A percentile compares a stretch with the other conserved stretches of the same genome.
These are phyloP conservation scores for Trichosporon coremiiforme DNA, from an alignment of 1,284 basidiomycete genomes.

Conservation along the genomic window DNA sequence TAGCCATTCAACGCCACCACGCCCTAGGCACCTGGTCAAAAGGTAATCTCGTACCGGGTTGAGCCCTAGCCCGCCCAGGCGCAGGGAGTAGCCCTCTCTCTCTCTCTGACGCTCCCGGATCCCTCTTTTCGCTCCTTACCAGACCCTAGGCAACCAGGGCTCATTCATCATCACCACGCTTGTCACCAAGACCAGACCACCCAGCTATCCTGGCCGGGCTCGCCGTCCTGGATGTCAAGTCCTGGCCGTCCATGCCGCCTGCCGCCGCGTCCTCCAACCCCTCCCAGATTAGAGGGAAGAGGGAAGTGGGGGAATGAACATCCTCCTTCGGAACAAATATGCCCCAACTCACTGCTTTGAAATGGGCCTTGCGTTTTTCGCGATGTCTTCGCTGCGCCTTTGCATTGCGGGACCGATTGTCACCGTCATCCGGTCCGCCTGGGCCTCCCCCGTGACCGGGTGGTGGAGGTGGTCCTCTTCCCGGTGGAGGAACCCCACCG, in stretches of 20 bases:
- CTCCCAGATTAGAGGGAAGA: background rate
- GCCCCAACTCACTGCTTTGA: conserved; percentile 68
- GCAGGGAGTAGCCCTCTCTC: too few relatives aligned
- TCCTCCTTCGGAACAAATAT: conserved; percentile 4
- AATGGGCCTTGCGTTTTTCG: conserved; percentile 89
- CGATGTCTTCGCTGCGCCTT: conserved; percentile 87
- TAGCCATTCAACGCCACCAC: conserved; percentile 10
- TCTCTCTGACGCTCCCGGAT: too few relatives aligned
- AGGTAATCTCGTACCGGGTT: conserved; percentile 10
- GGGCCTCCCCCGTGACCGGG: conserved; percentile 15
- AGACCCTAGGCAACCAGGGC: conserved; percentile 8
- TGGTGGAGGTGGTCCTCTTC: conserved; percentile 19
- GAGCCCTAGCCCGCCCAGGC: background rate
- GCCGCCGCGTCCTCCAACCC: background rate
- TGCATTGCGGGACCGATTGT: conserved; percentile 66
- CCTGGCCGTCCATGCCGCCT: too few relatives aligned
- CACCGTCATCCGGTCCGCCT: conserved; percentile 42
- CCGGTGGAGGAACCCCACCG: conserved; percentile 18
- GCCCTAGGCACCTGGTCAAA: conserved; percentile 13
- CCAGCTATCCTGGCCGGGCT: conserved; percentile 5
- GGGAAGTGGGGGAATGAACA: too few relatives aligned
- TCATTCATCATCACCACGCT: conserved; percentile 5
- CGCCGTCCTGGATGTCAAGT: background rate
- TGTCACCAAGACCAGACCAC: conserved; percentile 11
- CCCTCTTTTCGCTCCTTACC: background rate